phyloP scores from a whole-genome alignment of 768 basidiomycete genomes.

The Tephrocybe sp. region DNA sequence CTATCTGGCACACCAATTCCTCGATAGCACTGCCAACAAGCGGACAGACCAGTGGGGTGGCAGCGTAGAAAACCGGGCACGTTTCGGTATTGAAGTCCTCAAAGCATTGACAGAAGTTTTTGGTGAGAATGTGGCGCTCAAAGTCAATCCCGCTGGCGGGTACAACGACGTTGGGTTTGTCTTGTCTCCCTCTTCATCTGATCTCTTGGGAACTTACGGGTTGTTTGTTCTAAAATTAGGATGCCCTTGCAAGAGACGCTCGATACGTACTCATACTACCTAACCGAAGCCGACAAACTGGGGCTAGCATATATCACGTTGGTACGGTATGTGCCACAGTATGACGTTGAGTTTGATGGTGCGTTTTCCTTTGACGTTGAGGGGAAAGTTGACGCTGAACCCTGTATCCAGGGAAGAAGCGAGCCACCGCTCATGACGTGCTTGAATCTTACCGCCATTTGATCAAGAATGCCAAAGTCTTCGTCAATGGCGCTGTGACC shows the following conservation, averaged over 20 bases:
- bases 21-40: slow-evolving; percentile 46
- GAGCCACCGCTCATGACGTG: slow-evolving; percentile 39
- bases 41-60: slow-evolving; percentile 65
- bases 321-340: slow-evolving; percentile 22
- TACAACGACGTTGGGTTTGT: slow-evolving; percentile 46
- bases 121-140: slow-evolving; percentile 44
- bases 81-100: slow-evolving; percentile 53
- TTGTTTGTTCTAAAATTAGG: too few relatives aligned
- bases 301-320: slow-evolving; percentile 32
- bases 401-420: slow-evolving; percentile 26
- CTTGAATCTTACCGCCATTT: slow-evolving; percentile 34
- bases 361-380: not conserved
- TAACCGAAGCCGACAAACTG: slow-evolving; percentile 39
- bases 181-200: not conserved
- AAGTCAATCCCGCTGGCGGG: slow-evolving; percentile 42
- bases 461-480: slow-evolving; percentile 36
- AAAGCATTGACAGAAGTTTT: slow-evolving; percentile 41
- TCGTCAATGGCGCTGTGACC: slow-evolving; percentile 37
- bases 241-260: slow-evolving; percentile 46
- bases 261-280: slow-evolving; percentile 40
- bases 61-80: slow-evolving; percentile 52
- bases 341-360: slow-evolving; percentile 33
- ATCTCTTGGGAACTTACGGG: too few relatives aligned
- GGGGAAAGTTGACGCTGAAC: not conserved
- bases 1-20: slow-evolving; percentile 49